These are phyloP conservation scores for Ensete glaucum DNA, from an alignment of 176 grass and related monocot genomes.

Conservation along the genomic window DNA sequence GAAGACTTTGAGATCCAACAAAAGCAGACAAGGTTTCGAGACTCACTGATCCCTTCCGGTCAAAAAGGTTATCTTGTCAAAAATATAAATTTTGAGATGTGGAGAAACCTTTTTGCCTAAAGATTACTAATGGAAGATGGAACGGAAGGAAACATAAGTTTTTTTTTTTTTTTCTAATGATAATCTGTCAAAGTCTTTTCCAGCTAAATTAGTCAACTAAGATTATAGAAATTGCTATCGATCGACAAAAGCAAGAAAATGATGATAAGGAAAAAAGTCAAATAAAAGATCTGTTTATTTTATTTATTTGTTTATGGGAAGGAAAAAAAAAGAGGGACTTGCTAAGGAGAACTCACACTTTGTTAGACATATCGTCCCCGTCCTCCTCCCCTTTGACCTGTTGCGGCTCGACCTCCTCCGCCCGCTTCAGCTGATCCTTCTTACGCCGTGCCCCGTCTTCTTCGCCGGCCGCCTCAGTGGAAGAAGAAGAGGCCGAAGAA, in stretches of 20 bases:
- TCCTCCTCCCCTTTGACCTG: conserved; percentile 23
- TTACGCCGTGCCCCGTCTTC: conserved; percentile 32
- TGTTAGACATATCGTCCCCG: conserved; percentile 45
- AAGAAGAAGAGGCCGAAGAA: conserved; percentile 73
- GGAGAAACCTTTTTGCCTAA: not conserved
- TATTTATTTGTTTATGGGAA: conserved; percentile 6
- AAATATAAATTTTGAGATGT: not conserved
- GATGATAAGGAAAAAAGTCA: too few species aligned
- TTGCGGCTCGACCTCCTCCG: conserved; percentile 39
- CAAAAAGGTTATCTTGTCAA: not conserved
- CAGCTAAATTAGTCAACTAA: too few species aligned
- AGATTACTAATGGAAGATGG: not conserved
- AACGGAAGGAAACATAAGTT: not conserved
- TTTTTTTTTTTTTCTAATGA: too few species aligned
- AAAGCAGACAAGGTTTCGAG: not conserved
- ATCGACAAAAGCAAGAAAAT: too few species aligned
- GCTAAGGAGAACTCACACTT: conserved; percentile 42
- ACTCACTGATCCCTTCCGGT: not conserved
- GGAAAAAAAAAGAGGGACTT: not conserved
- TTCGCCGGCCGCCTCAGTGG: conserved; percentile 47
- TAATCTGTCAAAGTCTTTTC: too few species aligned
- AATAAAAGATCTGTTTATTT: too few species aligned
- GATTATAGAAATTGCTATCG: too few species aligned
- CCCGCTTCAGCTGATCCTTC: conserved; percentile 24
- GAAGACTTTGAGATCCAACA: conserved; percentile 1